Base-by-base conservation (phyloP, 1,284 basidiomycete species). In the Tylopilus sp. region DNA sequence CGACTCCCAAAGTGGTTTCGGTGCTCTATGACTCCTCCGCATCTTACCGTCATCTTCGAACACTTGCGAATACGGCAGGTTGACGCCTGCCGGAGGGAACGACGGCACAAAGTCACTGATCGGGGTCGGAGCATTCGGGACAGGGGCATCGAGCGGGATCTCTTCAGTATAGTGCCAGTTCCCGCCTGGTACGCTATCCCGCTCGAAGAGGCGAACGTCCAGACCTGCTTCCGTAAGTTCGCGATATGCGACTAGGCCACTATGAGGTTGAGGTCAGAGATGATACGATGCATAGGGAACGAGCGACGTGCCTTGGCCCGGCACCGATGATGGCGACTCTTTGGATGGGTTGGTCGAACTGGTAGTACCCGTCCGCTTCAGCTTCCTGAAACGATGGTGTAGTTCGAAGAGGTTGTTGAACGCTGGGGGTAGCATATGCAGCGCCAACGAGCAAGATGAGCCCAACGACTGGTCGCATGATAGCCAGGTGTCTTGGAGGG, bases 161-260 rank as follows among this genome's bases (percentile, higher is more conserved):
- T 56, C 56, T 26, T 58, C 59, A 0, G 56, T 56, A 31, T 60
- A 54, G 21, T 55, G 44, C 56, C 52, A 55, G 24, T 43, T 43
- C 2, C 59, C 48, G 1, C 50, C 57, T 0, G 53, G 57, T 4
- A 50, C 48, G 17, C 26, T 54, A 26, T 59, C 54, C 7, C 59
- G 48, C 18, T 59, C 57, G 7, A 61, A 53, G 2, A 61, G 11
- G 26, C 50, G 57, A 21, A 57, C 59, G 4, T 57, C 40, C 3
- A 59, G 33, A n/a, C 59, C 57, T 0, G 42, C 59, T 33, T 57
- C 44, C 2, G 36, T 50, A 26, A 58, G 28, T 28, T 58, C 56
- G 4, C 31, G 49, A n/a, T 50, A 59, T 30, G 53, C 41, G 2
- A 36, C 17, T 3, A 59, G 28, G 10, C 53, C 53, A 18, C 57